phyloP scores from a whole-genome alignment of 306 rosid species.

The Cotoneaster glaucophyllus region DNA sequence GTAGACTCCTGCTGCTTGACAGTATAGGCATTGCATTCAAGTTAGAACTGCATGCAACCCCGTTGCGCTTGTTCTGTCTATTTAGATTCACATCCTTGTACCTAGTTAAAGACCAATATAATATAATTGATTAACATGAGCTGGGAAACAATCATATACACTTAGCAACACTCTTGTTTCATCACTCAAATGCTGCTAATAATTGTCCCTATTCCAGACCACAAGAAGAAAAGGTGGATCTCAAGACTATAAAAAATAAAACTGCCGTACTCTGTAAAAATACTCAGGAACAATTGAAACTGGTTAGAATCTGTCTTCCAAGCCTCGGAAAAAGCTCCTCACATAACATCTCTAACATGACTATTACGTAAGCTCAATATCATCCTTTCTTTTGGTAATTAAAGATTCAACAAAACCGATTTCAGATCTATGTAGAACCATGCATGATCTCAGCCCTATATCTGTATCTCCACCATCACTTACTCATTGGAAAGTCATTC shows the following conservation, averaged over 20 bases:
- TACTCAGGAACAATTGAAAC: neutral
- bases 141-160: neutral
- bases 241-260: neutral
- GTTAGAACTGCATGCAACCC: conserved; percentile 8
- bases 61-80: conserved; percentile 7
- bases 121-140: neutral
- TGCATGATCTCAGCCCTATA: neutral
- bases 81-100: conserved; percentile 8
- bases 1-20: neutral
- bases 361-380: neutral
- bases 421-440: neutral
- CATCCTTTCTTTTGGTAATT: neutral
- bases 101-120: conserved; percentile 17
- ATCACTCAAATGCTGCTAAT: neutral
- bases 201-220: neutral
- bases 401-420: neutral
- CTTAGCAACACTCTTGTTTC: neutral
- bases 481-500: neutral
- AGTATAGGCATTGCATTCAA: neutral
- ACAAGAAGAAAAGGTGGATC: neutral
- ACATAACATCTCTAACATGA: neutral
- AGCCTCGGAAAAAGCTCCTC: neutral
- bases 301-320: neutral
- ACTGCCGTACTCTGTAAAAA: neutral
- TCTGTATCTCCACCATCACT: neutral